Base-by-base conservation (phyloP, 1,139 yeast species). In the Zygoascus hellenicus region DNA sequence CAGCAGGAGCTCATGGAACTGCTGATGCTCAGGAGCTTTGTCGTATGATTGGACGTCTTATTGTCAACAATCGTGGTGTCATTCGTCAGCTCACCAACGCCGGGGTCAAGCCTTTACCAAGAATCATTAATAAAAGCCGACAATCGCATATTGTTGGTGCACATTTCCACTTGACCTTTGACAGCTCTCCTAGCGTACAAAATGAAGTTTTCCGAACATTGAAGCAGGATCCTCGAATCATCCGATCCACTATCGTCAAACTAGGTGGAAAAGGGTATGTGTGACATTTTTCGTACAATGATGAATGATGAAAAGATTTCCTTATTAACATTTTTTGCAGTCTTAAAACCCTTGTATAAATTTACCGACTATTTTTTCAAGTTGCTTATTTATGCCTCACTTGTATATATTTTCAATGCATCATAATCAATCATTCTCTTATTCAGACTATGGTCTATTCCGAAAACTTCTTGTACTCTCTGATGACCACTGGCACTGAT, bases 401-500 rank as follows among this genome's bases (percentile, higher is more conserved):
- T 22, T 22, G 26, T 22, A 22, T 22, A 22, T 22, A 22, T 22
- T 22, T 22, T 22, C 26, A 22, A 22, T 22, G 26, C 26, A 22
- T 22, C 26, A 22, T 22, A 22, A 22, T 22, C 26, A 22, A 22
- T 22, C 26, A 22, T 22, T 22, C 7, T 22, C 26, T 22, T 22
- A 22, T 22, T 22, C 7, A 22, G 26, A 22, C 7, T 22, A 22
- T 7, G 4, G 26, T 22, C 26, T 22, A 22, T 28, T 22, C 14
- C 62, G 68, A 66, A 51, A 73, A 69, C 57, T 74, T 75, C 67
- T 87, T 87, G 67, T 92, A 92, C 65, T 92, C 98, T 67, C 97
- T 79, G 59, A 92, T 74, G 52, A 92, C 88, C 39, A 92, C 97
- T 29, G 98, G 98, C 51, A 92, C 97, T 1, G 97, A 88, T 7